These are phyloP conservation scores for Kitagawia praeruptora DNA, from an alignment of 129 eudicot species.

Conservation along the genomic window DNA sequence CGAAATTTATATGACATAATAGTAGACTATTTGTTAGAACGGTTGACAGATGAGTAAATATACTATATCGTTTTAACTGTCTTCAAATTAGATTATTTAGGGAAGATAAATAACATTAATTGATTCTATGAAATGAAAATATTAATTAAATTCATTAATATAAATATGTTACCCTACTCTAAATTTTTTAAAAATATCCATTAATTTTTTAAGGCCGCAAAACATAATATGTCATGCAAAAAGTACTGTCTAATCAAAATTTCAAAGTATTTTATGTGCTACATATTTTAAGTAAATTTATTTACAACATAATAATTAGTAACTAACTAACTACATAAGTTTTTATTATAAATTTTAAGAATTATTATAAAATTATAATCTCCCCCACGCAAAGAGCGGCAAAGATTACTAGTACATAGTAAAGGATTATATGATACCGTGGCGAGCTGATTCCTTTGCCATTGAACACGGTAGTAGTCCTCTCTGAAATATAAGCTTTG, in stretches of 20 bases:
- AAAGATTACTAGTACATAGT: not conserved
- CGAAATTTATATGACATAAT: not conserved
- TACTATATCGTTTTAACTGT: not conserved
- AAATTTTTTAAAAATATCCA: no score
- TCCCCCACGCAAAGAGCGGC: no score
- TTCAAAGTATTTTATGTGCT: no score
- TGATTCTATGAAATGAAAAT: no score
- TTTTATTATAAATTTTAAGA: no score
- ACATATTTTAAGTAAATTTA: no score
- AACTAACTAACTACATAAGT: no score
- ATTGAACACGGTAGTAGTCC: slow-evolving; percentile 51
- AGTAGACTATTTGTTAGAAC: not conserved
- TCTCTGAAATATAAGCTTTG: slow-evolving; percentile 58
- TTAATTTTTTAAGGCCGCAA: no score
- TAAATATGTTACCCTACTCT: not conserved
- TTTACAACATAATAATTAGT: not conserved
- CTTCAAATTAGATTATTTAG: not conserved
- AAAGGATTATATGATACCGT: slow-evolving; percentile 30
- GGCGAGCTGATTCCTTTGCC: slow-evolving; percentile 60
- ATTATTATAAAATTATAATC: no score
- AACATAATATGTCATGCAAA: not conserved
- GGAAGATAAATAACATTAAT: no score
- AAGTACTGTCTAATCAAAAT: not conserved
- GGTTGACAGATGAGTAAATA: not conserved
- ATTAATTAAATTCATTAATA: no score